These are phyloP conservation scores for Fonsecaea erecta DNA, from an alignment of 2,329 filamentous ascomycete species.

Conservation along the genomic window DNA sequence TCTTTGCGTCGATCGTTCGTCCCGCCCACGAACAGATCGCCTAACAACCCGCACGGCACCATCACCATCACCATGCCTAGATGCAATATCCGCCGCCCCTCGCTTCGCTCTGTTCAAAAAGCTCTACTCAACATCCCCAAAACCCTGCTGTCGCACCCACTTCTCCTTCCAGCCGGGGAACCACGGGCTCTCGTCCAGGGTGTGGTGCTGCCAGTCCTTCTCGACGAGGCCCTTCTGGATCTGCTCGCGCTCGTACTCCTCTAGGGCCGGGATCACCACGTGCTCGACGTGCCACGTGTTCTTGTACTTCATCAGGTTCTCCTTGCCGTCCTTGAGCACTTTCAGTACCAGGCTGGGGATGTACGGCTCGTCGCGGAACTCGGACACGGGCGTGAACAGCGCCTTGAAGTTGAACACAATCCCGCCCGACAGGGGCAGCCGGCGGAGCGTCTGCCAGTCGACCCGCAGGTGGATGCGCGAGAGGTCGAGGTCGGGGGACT, in stretches of 20 bases:
- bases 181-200: conserved; percentile 75
- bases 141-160: conserved; percentile 70
- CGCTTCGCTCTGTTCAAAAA: too few species aligned
- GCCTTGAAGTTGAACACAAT: conserved; percentile 90
- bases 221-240: conserved; percentile 64
- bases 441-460: conserved; percentile 85
- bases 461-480: conserved; percentile 72
- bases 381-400: conserved; percentile 73
- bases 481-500: conserved; percentile 61
- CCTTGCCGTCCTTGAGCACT: conserved; percentile 72
- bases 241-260: conserved; percentile 69
- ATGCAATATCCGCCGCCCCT: too few species aligned
- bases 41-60: too few species aligned
- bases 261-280: conserved; percentile 68
- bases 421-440: conserved; percentile 74
- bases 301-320: conserved; percentile 76
- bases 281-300: conserved; percentile 80
- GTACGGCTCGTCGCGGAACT: conserved; percentile 73
- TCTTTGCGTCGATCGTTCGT: too few species aligned
- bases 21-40: too few species aligned
- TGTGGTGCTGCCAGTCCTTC: conserved; percentile 68
- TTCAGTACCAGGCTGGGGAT: conserved; percentile 71
- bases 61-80: too few species aligned
- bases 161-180: conserved; percentile 77
- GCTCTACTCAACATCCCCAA: conserved; percentile 37